Evolutionary conservation across 192 early-diverging fungal species (phyloP).

Genomic region (Chytriomyces sp.): DNA sequence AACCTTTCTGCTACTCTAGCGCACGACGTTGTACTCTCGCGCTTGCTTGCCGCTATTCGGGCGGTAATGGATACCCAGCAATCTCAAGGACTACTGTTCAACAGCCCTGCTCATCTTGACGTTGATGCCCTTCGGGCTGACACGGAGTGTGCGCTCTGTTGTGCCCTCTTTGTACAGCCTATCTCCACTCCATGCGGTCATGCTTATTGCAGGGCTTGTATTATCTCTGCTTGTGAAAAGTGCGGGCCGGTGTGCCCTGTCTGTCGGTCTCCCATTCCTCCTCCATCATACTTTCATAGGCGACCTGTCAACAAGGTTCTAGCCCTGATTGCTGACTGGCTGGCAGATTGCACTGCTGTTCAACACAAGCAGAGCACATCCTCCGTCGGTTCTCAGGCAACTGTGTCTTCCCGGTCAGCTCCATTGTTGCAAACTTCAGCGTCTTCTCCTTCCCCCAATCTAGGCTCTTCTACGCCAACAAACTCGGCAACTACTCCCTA

Average conservation of each 20-base stretch:
- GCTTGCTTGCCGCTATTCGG: not conserved
- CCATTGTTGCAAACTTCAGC: too few relatives aligned
- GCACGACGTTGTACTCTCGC: not conserved
- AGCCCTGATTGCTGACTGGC: not conserved
- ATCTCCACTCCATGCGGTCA: slow-evolving; percentile 69
- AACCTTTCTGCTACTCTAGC: not conserved
- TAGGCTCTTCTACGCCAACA: too few relatives aligned
- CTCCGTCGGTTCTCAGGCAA: too few relatives aligned
- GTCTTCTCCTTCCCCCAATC: too few relatives aligned
- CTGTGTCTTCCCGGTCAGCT: too few relatives aligned
- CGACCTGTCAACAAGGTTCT: not conserved
- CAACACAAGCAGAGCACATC: not conserved
- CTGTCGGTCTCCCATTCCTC: slow-evolving; percentile 16
- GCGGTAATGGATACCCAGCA: not conserved
- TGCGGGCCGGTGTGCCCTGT: slow-evolving; percentile 19
- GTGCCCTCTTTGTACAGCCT: slow-evolving; percentile 53
- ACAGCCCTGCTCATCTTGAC: not conserved
- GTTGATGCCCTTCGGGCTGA: slow-evolving; percentile 25
- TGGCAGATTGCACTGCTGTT: not conserved
- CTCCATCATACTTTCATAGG: slow-evolving; percentile 2
- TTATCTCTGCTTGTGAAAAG: slow-evolving; percentile 24
- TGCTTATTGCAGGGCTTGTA: slow-evolving; percentile 60
- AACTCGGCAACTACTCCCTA: too few relatives aligned
- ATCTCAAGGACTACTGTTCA: not conserved
- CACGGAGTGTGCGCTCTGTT: slow-evolving; percentile 68